These are phyloP conservation scores for Cardiospermum halicacabum DNA, from an alignment of 345 rosid species.

Conservation along the genomic window DNA sequence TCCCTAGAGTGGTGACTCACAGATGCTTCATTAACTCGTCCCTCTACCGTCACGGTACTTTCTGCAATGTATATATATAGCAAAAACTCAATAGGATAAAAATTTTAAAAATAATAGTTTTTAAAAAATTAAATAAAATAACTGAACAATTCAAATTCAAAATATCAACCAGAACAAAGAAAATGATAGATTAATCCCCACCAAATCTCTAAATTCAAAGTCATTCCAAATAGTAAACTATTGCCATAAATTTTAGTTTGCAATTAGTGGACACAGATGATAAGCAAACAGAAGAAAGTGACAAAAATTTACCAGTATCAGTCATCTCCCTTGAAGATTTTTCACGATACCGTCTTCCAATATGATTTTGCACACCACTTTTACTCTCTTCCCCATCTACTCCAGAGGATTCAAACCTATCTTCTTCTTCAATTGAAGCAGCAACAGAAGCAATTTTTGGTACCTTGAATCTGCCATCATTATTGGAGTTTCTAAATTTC, in stretches of 20 bases:
- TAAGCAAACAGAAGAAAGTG: constrained; percentile 4
- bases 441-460: constrained; percentile 46
- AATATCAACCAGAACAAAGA: neutral
- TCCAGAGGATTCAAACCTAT: constrained; percentile 28
- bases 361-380: constrained; percentile 26
- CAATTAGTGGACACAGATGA: neutral
- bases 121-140: neutral
- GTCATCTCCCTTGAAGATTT: constrained; percentile 26
- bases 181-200: neutral
- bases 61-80: constrained; percentile 30
- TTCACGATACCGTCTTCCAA: constrained; percentile 51
- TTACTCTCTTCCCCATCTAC: constrained; percentile 25
- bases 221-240: neutral
- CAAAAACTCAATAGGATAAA: constrained; percentile 3
- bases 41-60: constrained; percentile 29
- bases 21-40: constrained; percentile 8
- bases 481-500: constrained; percentile 34
- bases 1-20: constrained; percentile 22
- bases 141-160: neutral
- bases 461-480: constrained; percentile 51
- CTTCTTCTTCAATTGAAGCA: constrained; percentile 56
- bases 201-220: neutral
- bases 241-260: neutral
- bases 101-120: neutral
- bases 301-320: constrained; percentile 30